Evolutionary conservation across 139 green algal genomes (phyloP), one percentile per base, ranked within the genome.

Genomic region (Monoraphidium neglectum): DNA sequence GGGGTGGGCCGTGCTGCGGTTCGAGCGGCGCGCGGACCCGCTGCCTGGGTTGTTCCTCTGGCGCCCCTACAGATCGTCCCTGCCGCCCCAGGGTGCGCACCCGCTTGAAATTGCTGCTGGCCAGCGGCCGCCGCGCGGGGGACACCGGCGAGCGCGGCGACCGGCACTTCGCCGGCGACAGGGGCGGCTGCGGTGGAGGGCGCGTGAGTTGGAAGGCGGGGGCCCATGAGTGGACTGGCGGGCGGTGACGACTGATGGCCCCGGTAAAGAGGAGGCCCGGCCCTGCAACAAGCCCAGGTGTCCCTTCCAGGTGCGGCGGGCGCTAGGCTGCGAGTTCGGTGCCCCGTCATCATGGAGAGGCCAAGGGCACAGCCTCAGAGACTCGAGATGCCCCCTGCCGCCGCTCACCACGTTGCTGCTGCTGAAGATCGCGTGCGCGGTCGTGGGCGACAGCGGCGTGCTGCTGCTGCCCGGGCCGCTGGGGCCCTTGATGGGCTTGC

Each of bases 161-260:
- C 16, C 87, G 82, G 0, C 74, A 72, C 70, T 97, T 97, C 21
- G 87, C 85, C 2, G 94, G 94, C 4, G 94, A 98, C 36, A 98
- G 68, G 3, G 94, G 94, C 3, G 94, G 94, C 90, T 95, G 92
- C 76, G 84, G 2, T 1, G n/a, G n/a, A n/a, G n/a, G n/a, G n/a
- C n/a, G n/a, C n/a, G n/a, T n/a, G n/a, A n/a, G n/a, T n/a, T n/a
- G n/a, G n/a, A n/a, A n/a, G n/a, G n/a, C n/a, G n/a, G n/a, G n/a
- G n/a, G n/a, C n/a, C n/a, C n/a, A n/a, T n/a, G n/a, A n/a, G n/a
- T n/a, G n/a, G n/a, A n/a, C n/a, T n/a, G n/a, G n/a, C n/a, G n/a
- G n/a, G n/a, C n/a, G n/a, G n/a, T n/a, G n/a, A n/a, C n/a, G n/a
- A n/a, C n/a, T n/a, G n/a, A n/a, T n/a, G n/a, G n/a, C n/a, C n/a